Percentiles rank a stretch among this genome's conserved stretches.
Evolutionary conservation across 768 basidiomycete species (phyloP).

Genomic region (Mycena amicta): DNA sequence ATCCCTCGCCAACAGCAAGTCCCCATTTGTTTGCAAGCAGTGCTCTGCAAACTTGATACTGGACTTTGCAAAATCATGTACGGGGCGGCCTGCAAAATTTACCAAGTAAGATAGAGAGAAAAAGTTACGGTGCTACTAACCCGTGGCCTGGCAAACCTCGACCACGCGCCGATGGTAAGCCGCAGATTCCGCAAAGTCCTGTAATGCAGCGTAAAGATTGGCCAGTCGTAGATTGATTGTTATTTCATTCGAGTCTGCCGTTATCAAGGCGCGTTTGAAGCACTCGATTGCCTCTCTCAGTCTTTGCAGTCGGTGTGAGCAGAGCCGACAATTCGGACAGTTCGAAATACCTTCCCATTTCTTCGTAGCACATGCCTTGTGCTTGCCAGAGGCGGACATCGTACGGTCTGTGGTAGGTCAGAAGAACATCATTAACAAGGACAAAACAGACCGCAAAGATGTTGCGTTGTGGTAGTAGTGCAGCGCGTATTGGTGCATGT

Average conservation of each 20-base stretch:
- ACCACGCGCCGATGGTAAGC: slow-evolving; percentile 83
- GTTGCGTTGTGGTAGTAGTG: slow-evolving; percentile 97
- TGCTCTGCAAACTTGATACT: slow-evolving; percentile 82
- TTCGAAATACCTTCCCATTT: slow-evolving; percentile 71
- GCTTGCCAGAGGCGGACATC: slow-evolving; percentile 97
- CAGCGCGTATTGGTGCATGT: slow-evolving; percentile 95
- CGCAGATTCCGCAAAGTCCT: slow-evolving; percentile 68
- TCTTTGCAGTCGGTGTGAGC: slow-evolving; percentile 41
- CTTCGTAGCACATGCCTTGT: slow-evolving; percentile 91
- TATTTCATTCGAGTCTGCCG: slow-evolving; percentile 77
- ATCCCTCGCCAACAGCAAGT: slow-evolving; percentile 69
- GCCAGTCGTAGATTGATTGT: slow-evolving; percentile 76
- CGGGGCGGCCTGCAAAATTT: slow-evolving; percentile 55
- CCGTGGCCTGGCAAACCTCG: slow-evolving; percentile 66
- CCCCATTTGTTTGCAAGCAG: slow-evolving; percentile 65
- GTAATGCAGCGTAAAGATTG: slow-evolving; percentile 64
- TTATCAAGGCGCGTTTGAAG: slow-evolving; percentile 84
- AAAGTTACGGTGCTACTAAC: slow-evolving; percentile 35
- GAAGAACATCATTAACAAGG: slow-evolving; percentile 2
- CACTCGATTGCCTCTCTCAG: slow-evolving; percentile 89
- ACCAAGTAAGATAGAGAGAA: slow-evolving; percentile 24
- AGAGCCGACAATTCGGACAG: not conserved
- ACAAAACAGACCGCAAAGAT: slow-evolving; percentile 69
- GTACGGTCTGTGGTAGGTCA: slow-evolving; percentile 66
- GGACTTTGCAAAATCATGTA: slow-evolving; percentile 83